phyloP scores from a whole-genome alignment of 805 yeast species.

The Monosporozyma yasuniensis region DNA sequence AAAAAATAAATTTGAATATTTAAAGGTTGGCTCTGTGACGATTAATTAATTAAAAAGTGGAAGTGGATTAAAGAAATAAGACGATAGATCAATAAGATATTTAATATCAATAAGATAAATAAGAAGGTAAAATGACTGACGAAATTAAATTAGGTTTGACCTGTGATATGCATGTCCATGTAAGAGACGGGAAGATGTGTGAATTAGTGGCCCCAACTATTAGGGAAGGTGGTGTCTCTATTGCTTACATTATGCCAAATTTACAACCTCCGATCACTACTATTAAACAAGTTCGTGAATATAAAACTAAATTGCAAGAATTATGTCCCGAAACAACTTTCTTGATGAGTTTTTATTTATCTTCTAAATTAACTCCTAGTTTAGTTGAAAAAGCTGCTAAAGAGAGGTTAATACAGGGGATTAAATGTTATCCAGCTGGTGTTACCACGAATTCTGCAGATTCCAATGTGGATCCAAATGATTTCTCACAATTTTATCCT shows the following conservation, averaged over 20 bases:
- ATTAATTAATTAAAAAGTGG: too few relatives aligned
- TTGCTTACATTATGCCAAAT: conserved; percentile 95
- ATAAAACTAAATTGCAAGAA: conserved; percentile 52
- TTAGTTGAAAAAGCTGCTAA: conserved; percentile 70
- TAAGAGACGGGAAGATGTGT: conserved; percentile 92
- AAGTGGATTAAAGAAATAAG: too few relatives aligned
- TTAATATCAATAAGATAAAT: background rate
- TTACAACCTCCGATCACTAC: conserved; percentile 86
- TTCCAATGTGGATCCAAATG: conserved; percentile 89
- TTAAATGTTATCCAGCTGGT: conserved; percentile 97
- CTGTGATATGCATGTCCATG: conserved; percentile 93
- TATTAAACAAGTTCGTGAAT: conserved; percentile 58
- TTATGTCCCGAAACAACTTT: conserved; percentile 79
- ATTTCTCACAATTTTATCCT: conserved; percentile 81
- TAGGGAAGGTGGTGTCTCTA: conserved; percentile 80
- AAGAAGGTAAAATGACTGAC: background rate
- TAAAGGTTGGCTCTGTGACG: background rate
- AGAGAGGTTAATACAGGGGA: conserved; percentile 64
- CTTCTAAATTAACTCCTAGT: conserved; percentile 76
- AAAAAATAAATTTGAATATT: too few relatives aligned
- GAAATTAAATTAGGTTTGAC: conserved; percentile 44
- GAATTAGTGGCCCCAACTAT: conserved; percentile 85
- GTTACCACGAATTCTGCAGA: conserved; percentile 87
- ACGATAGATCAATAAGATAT: too few relatives aligned
- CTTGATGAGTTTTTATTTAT: conserved; percentile 82